A percentile compares a stretch with the other conserved stretches of the same genome.
phyloP scores from a whole-genome alignment of 345 rosid genomes.

The Eucalyptus tenuipes region DNA sequence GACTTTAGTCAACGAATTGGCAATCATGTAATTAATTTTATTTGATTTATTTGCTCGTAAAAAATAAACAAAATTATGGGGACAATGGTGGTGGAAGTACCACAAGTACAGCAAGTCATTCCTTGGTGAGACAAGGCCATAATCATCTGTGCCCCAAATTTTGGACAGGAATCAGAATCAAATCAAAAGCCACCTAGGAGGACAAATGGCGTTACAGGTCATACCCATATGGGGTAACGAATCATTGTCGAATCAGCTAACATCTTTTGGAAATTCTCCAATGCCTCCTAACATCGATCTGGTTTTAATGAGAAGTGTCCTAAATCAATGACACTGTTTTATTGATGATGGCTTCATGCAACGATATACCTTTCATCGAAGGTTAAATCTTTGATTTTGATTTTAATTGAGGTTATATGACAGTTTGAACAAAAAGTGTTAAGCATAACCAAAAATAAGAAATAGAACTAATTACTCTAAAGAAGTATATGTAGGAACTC shows the following conservation, averaged over 20 bases:
- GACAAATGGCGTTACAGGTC: not conserved
- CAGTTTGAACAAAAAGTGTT: not conserved
- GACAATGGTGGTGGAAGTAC: not conserved
- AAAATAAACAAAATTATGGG: not conserved
- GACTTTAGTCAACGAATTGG: not conserved
- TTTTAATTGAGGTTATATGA: not conserved
- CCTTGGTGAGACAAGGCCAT: not conserved
- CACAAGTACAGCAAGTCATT: not conserved
- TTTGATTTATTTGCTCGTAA: not conserved
- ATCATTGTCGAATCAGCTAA: not conserved
- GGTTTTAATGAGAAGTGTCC: not conserved
- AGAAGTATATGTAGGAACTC: not conserved
- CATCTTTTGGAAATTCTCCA: not conserved
- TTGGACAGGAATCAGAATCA: not conserved
- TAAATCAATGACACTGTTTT: not conserved
- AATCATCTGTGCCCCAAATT: not conserved
- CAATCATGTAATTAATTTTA: not conserved
- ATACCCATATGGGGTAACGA: not conserved
- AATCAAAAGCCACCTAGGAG: not conserved
- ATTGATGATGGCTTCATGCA: not conserved
- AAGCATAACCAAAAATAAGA: not conserved
- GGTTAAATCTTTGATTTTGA: not conserved
- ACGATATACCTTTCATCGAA: not conserved
- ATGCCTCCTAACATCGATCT: not conserved
- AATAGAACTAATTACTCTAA: not conserved